These are phyloP conservation scores for Stipa capillata DNA, from an alignment of 176 grass and related monocot genomes.

Conservation along the genomic window DNA sequence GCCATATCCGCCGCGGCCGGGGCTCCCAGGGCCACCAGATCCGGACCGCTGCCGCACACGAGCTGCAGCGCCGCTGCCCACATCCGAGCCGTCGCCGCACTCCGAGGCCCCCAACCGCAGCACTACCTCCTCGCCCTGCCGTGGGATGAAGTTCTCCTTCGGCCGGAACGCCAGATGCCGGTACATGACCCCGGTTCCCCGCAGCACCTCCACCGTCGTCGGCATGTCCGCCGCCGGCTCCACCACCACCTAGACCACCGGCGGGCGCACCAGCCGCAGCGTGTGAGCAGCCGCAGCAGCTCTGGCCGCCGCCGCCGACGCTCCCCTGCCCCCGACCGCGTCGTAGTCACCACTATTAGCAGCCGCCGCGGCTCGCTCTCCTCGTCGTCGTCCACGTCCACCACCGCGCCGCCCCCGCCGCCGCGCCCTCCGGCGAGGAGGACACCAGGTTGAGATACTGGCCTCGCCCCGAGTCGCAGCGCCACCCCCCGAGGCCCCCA, in stretches of 20 bases:
- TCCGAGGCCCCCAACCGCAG: no score
- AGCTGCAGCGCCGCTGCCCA: no score
- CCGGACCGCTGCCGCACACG: no score
- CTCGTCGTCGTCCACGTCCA: slow-evolving; percentile 27
- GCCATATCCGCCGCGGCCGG: no score
- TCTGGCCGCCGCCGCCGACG: slow-evolving; percentile 24
- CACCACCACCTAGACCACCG: slow-evolving; percentile 76
- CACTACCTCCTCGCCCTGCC: no score
- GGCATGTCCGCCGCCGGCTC: slow-evolving; percentile 75
- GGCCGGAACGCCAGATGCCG: slow-evolving; percentile 64
- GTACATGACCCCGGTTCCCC: slow-evolving; percentile 73
- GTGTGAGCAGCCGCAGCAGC: slow-evolving; percentile 67
- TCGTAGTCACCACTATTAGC: no score
- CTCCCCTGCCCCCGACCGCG: no score
- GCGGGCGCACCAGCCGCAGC: slow-evolving; percentile 47
- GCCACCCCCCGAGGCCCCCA: no score
- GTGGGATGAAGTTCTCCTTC: slow-evolving; percentile 79
- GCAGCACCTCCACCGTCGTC: slow-evolving; percentile 43
- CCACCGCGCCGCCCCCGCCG: not conserved
- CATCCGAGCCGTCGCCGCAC: no score
- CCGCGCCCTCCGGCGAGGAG: not conserved
- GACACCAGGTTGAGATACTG: not conserved
- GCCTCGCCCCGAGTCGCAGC: no score
- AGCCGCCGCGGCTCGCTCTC: no score
- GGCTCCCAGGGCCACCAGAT: no score